A percentile compares a stretch with the other conserved stretches of the same genome.
Evolutionary conservation across 306 rosid species (phyloP).

Genomic region (Sesbania bispinosa): DNA sequence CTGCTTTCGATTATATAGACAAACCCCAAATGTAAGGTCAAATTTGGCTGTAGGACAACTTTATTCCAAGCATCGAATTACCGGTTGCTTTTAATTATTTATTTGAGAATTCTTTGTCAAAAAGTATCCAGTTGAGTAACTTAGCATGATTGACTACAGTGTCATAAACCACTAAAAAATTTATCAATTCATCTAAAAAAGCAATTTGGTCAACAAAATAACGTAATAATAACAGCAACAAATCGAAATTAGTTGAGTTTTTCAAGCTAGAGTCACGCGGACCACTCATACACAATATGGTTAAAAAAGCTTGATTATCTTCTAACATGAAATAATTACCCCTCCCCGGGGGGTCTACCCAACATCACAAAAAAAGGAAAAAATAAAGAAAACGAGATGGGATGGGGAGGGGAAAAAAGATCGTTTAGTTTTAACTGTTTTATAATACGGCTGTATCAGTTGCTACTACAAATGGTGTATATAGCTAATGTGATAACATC

Average conservation of each 20-base stretch:
- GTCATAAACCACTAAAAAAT: conserved; percentile 20
- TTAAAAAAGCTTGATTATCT: conserved; percentile 11
- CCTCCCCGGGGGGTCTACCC: conserved; percentile 24
- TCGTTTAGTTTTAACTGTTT: conserved; percentile 4
- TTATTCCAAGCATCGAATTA: conserved; percentile 52
- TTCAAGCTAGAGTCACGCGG: conserved; percentile 26
- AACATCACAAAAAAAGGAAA: background rate
- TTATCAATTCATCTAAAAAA: conserved; percentile 16
- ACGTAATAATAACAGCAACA: conserved; percentile 20
- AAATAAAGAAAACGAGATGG: background rate
- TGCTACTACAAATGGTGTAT: background rate
- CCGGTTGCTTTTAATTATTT: conserved; percentile 36
- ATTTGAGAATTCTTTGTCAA: conserved; percentile 45
- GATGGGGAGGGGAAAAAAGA: conserved; percentile 1
- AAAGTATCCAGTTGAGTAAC: conserved; percentile 36
- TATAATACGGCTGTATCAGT: background rate
- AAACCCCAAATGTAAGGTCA: conserved; percentile 39
- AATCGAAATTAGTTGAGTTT: conserved; percentile 20
- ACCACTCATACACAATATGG: conserved; percentile 8
- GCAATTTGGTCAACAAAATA: conserved; percentile 27
- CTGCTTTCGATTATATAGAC: conserved; percentile 38
- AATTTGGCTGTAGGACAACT: conserved; percentile 41
- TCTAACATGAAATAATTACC: conserved; percentile 18
- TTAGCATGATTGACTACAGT: conserved; percentile 33
- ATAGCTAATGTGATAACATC: background rate